Conservation (phyloP, 2,329 filamentous ascomycete species). For the Pseudogymnoascus pannorum region DNA sequence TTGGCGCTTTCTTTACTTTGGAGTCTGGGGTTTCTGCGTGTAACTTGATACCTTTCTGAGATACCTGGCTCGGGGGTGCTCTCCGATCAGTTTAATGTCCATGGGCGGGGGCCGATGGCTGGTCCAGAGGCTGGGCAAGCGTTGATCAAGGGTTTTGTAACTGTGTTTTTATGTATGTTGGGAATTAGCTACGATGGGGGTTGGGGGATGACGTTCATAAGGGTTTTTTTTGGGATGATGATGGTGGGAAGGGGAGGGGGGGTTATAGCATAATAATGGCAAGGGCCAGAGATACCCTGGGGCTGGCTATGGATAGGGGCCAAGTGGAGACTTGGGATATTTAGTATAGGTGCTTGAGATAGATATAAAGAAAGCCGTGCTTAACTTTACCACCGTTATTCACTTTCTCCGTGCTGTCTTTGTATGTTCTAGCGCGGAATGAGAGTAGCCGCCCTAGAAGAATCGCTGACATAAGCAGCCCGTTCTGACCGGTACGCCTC, state of each 20-base stretch:
- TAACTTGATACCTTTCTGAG: neutral
- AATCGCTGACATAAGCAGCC: neutral
- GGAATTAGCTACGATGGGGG: neutral
- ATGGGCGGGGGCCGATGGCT: neutral
- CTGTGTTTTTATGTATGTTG: constrained; percentile 1
- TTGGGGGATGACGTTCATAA: neutral
- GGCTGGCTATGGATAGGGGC: neutral
- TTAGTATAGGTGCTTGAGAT: neutral
- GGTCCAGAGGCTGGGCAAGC: neutral
- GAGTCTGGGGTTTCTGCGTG: neutral
- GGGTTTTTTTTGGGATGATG: neutral
- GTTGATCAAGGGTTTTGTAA: neutral
- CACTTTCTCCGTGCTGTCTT: neutral
- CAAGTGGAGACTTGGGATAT: neutral
- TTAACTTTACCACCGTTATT: neutral
- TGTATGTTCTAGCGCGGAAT: neutral
- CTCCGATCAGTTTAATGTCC: neutral
- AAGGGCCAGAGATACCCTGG: neutral
- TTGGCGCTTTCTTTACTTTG: neutral
- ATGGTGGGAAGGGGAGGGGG: neutral
- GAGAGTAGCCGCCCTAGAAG: neutral
- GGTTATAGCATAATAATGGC: neutral
- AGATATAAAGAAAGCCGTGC: neutral
- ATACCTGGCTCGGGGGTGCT: neutral
- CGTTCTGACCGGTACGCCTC: neutral